Percentiles rank a stretch among this genome's conserved stretches.
These are phyloP conservation scores for Candida sanyaensis DNA, from an alignment of 1,139 yeast species.

Conservation along the genomic window DNA sequence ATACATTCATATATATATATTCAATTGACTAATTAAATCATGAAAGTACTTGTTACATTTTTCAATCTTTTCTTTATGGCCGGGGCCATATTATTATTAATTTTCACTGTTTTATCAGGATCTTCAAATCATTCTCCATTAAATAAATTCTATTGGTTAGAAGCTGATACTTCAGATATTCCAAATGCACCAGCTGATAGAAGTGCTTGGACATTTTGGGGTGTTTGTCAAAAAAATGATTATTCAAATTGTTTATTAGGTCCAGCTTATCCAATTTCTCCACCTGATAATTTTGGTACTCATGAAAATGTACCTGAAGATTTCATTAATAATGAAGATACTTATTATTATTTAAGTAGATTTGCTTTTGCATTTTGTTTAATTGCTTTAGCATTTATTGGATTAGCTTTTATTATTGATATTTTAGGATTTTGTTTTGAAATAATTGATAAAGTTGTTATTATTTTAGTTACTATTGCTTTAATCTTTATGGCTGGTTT, in stretches of 20 bases:
- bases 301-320: conserved; percentile 50
- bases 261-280: conserved; percentile 70
- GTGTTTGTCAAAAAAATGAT: conserved; percentile 55
- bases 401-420: conserved; percentile 42
- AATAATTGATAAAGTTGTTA: conserved; percentile 54
- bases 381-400: conserved; percentile 58
- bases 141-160: conserved; percentile 67
- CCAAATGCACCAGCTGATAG: conserved; percentile 48
- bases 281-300: conserved; percentile 66
- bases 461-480: conserved; percentile 54
- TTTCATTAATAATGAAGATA: conserved; percentile 56
- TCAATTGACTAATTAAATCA: conserved; percentile 13
- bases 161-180: conserved; percentile 64
- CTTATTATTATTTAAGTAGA: conserved; percentile 68
- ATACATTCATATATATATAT: neutral
- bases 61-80: conserved; percentile 46
- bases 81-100: conserved; percentile 57
- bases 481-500: conserved; percentile 58
- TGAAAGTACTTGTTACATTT: conserved; percentile 38
- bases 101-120: conserved; percentile 69
- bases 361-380: conserved; percentile 69
- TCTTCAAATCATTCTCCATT: conserved; percentile 61
- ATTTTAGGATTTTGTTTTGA: conserved; percentile 46
- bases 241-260: conserved; percentile 47
- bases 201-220: conserved; percentile 85